Evolutionary conservation across 2,329 filamentous ascomycete genomes (phyloP), one percentile per base, ranked within the genome.

Genomic region (Ophiostoma quercus): DNA sequence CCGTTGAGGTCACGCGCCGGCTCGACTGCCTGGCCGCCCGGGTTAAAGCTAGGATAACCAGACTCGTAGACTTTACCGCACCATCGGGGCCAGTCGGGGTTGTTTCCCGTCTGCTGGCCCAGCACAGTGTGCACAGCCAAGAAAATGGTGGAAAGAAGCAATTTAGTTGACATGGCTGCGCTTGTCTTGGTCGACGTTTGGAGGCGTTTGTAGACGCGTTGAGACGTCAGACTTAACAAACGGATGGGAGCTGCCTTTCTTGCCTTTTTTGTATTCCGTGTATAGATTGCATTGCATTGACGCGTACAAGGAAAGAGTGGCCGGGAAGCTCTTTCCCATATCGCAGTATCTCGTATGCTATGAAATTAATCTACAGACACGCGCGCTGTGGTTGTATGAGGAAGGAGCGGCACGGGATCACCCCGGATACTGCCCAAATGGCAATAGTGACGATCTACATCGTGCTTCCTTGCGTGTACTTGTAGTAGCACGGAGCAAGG

Each of bases 61-160:
- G 79, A 71, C 72, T 82, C 72, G 72, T 84, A 83, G 4, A 79
- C 81, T 69, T 83, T 83, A 22, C 82, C 82, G 71, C 82, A 84
- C 82, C 81, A 83, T 63, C 81, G 76, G 14, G 79, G 79, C 81
- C 79, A 81, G 66, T 81, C 80, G 0, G 79, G 75, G 71, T 82
- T 78, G 14, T 79, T 75, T 1, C 81, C 81, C 1, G 80, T 81
- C 57, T 79, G 76, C 57, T 77, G 76, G 12, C 29, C 32, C 2
- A 37, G 4, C 1, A 51, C 41, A 12, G 16, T 39, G 8, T 22
- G 19, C 11, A 16, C 3, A 19, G 32, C 19, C 1, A 34, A 65
- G 32, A 65, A 37, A 9, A 65, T 14, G 60, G 19, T 9, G 16
- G 32, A 34, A 39, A 32, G 16, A n/a, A 65, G 16, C 3, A 39